Conservation (phyloP, 257 asterid species). For the Apocynum venetum region DNA sequence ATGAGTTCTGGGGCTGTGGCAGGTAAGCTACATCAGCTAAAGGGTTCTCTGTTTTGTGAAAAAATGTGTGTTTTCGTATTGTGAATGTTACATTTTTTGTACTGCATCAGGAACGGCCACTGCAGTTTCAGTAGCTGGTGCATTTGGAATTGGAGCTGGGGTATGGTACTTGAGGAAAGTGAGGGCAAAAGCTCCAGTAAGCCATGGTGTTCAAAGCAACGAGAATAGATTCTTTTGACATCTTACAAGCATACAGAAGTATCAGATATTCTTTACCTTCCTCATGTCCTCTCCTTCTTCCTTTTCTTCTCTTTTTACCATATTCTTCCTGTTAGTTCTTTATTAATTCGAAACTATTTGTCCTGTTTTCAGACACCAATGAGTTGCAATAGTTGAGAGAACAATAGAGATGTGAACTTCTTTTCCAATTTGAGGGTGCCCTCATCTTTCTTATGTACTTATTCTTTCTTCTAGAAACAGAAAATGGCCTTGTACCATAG, state of each 20-base stretch:
- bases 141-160: constrained; percentile 73
- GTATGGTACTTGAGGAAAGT: constrained; percentile 74
- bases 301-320: background rate
- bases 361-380: background rate
- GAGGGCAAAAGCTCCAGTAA: constrained; percentile 80
- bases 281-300: background rate
- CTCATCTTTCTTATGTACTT: background rate
- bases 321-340: background rate
- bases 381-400: background rate
- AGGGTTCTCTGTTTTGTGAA: background rate
- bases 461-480: background rate
- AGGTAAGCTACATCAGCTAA: constrained; percentile 34
- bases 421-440: background rate
- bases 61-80: background rate
- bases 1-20: constrained; percentile 52
- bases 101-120: constrained; percentile 46
- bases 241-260: background rate
- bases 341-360: background rate
- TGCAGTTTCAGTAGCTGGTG: constrained; percentile 77
- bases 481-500: background rate
- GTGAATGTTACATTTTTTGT: background rate
- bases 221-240: constrained; percentile 75
- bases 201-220: constrained; percentile 83
- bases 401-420: background rate
- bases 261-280: background rate